A percentile compares a stretch with the other conserved stretches of the same genome.
Conservation (phyloP, 2,329 filamentous ascomycete genomes). For the Claviceps arundinis region DNA sequence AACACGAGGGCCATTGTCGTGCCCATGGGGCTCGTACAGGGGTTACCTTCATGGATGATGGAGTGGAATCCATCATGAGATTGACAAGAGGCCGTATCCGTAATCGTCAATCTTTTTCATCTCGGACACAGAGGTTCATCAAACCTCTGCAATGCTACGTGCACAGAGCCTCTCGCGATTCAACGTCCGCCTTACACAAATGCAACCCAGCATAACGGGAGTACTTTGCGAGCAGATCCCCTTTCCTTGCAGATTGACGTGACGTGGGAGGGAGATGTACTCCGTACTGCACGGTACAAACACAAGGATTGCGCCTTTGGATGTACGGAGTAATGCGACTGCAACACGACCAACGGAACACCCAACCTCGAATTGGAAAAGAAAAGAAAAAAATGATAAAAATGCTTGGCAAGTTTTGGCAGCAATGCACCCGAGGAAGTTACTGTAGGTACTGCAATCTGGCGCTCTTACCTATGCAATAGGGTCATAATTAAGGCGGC, state of each 20-base stretch:
- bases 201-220: background rate
- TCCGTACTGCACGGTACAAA: background rate
- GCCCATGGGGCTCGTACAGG: background rate
- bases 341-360: background rate
- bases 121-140: background rate
- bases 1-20: conserved; percentile 1
- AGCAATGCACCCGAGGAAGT: too few species aligned
- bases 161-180: background rate
- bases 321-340: background rate
- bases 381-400: background rate
- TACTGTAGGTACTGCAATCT: background rate
- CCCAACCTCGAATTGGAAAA: background rate
- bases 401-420: background rate
- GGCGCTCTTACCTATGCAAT: background rate
- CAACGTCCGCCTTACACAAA: background rate
- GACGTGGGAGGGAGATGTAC: background rate
- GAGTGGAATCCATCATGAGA: background rate
- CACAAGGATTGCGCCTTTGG: background rate
- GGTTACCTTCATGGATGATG: background rate
- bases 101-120: background rate
- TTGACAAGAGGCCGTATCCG: background rate
- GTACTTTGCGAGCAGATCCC: background rate
- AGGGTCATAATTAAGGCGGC: too few species aligned
- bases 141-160: too few species aligned
- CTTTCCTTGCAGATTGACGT: background rate